Conservation (phyloP, 2,329 filamentous ascomycete species). For the Chaetomiaceae sp. region DNA sequence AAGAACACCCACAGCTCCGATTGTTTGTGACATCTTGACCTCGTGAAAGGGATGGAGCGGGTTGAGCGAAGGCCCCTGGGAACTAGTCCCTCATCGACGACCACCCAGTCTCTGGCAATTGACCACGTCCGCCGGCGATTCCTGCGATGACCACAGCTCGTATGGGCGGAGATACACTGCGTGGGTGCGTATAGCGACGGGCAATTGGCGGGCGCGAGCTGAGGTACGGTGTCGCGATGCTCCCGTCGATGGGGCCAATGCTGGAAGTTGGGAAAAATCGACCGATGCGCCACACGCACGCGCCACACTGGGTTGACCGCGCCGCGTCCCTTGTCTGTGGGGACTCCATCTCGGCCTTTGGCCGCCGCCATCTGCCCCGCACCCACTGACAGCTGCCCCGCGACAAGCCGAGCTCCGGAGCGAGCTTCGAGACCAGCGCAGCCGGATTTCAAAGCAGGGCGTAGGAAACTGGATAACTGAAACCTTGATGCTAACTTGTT, state of each 20-base stretch:
- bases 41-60: slow-evolving; percentile 7
- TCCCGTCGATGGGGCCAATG: slow-evolving; percentile 8
- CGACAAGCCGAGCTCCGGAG: slow-evolving; percentile 4
- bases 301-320: slow-evolving; percentile 4
- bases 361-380: slow-evolving; percentile 2
- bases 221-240: slow-evolving; percentile 8
- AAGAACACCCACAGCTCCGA: slow-evolving; percentile 59
- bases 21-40: slow-evolving; percentile 66
- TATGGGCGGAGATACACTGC: background rate
- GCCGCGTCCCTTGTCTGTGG: background rate
- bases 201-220: slow-evolving; percentile 8
- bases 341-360: background rate
- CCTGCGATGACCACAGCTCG: background rate
- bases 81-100: slow-evolving; percentile 29
- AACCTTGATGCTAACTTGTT: too few species aligned
- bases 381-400: slow-evolving; percentile 6
- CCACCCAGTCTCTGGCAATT: background rate
- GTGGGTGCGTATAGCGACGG: background rate
- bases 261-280: slow-evolving; percentile 12
- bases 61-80: slow-evolving; percentile 18
- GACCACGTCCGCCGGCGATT: too few species aligned
- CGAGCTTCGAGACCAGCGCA: background rate
- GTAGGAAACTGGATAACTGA: too few species aligned
- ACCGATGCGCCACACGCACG: slow-evolving; percentile 9
- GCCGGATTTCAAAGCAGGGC: slow-evolving; percentile 15